phyloP scores from a whole-genome alignment of 2,329 filamentous ascomycete genomes.

The Fusarium redolens region DNA sequence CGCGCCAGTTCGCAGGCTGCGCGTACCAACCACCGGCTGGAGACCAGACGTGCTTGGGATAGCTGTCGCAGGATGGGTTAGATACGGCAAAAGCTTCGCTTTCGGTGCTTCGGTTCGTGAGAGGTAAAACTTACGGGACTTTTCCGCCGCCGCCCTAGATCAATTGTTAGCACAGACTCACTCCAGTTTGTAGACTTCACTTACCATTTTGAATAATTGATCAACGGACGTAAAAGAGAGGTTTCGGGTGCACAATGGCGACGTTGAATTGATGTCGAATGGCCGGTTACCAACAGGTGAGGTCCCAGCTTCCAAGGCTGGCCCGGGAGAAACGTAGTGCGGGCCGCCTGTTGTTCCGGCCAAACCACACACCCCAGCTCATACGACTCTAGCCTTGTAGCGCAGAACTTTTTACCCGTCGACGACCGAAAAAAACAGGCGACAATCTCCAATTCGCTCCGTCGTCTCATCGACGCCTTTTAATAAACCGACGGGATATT shows the following conservation, averaged over 20 bases:
- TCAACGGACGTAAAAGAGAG: constrained; percentile 49
- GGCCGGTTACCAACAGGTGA: constrained; percentile 30
- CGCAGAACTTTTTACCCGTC: constrained; percentile 53
- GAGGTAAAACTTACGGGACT: constrained; percentile 62
- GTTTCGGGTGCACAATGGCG: constrained; percentile 47
- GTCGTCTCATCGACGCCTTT: constrained; percentile 27
- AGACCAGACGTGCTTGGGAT: constrained; percentile 99
- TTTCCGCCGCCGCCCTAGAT: constrained; percentile 79
- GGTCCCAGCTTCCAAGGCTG: constrained; percentile 26
- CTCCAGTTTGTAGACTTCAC: constrained; percentile 23
- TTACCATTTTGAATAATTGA: constrained; percentile 67
- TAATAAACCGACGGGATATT: constrained; percentile 16
- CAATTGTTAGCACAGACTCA: constrained; percentile 53
- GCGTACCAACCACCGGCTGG: constrained; percentile 97
- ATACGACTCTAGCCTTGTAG: constrained; percentile 48
- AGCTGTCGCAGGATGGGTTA: constrained; percentile 63
- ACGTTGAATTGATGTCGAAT: constrained; percentile 38
- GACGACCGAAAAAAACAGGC: constrained; percentile 33
- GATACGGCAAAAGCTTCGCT: constrained; percentile 23
- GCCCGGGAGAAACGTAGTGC: constrained; percentile 25
- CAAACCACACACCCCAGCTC: constrained; percentile 41
- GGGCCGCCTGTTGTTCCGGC: constrained; percentile 45
- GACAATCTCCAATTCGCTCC: constrained; percentile 16
- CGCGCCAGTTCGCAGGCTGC: constrained; percentile 94
- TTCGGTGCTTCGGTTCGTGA: constrained; percentile 30